phyloP scores from a whole-genome alignment of 192 early-diverging fungal genomes.

The Gaertneriomyces sp. region DNA sequence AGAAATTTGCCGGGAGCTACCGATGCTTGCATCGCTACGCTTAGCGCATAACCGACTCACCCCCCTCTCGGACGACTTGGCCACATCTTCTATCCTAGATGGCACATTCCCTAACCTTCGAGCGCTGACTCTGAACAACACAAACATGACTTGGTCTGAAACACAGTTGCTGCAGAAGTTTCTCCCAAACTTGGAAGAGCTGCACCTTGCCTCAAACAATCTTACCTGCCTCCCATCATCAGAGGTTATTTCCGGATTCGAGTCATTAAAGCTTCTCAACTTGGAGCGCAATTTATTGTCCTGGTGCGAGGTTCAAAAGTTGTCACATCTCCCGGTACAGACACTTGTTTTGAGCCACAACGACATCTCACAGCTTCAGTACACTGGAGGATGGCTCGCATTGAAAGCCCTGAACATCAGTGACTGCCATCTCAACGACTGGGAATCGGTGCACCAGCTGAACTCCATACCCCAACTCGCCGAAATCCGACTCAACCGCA shows the following conservation, averaged over 20 bases:
- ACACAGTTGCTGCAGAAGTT: conserved; percentile 20
- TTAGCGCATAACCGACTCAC: conserved; percentile 40
- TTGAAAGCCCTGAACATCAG: conserved; percentile 30
- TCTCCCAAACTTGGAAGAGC: conserved; percentile 32
- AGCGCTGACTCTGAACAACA: conserved; percentile 35
- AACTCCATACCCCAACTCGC: conserved; percentile 36
- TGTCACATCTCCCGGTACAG: conserved; percentile 25
- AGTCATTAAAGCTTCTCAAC: conserved; percentile 28
- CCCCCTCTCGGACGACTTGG: not conserved
- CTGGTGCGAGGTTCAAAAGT: conserved; percentile 31
- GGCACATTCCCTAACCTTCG: conserved; percentile 29
- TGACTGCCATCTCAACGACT: conserved; percentile 26
- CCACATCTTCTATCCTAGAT: not conserved
- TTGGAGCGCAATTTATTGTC: conserved; percentile 38
- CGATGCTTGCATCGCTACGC: conserved; percentile 32
- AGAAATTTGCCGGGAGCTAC: conserved; percentile 33
- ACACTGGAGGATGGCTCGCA: not conserved
- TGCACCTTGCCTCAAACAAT: conserved; percentile 46
- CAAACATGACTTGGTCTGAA: conserved; percentile 34
- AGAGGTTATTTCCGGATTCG: conserved; percentile 14
- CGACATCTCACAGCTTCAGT: not conserved
- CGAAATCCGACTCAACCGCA: conserved; percentile 32
- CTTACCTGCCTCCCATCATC: conserved; percentile 1
- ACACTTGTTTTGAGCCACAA: conserved; percentile 33
- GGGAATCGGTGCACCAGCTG: conserved; percentile 32